phyloP scores from a whole-genome alignment of 2,329 filamentous ascomycete genomes.

The Rhynchosporium secalis region DNA sequence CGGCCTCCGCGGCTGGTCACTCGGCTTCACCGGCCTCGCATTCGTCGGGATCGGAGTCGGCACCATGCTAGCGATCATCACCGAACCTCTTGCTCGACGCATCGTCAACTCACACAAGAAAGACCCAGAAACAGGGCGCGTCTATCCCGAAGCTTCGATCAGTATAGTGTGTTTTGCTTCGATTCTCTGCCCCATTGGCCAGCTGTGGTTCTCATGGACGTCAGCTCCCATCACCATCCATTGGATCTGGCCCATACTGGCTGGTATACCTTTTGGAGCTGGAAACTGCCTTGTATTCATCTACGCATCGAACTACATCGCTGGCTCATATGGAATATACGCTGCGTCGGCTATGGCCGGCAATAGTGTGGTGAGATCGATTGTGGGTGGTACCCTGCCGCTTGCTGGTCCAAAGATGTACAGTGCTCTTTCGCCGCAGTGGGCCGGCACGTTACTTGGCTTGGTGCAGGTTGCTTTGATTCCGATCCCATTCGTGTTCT shows the following conservation, averaged over 20 bases:
- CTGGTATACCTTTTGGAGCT: constrained; percentile 75
- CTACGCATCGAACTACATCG: constrained; percentile 78
- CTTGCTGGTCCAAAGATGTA: constrained; percentile 76
- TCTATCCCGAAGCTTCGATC: constrained; percentile 77
- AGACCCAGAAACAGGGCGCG: constrained; percentile 73
- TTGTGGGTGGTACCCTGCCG: constrained; percentile 76
- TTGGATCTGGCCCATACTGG: constrained; percentile 77
- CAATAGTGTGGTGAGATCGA: constrained; percentile 71
- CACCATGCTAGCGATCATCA: constrained; percentile 59
- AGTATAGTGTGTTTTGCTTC: constrained; percentile 77
- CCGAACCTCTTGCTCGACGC: constrained; percentile 70
- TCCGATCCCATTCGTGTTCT: constrained; percentile 80
- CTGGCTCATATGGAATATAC: constrained; percentile 77
- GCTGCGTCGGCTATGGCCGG: constrained; percentile 78
- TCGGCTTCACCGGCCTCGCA: constrained; percentile 71
- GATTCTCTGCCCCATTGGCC: constrained; percentile 71
- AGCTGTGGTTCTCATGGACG: constrained; percentile 88
- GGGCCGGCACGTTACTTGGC: constrained; percentile 76
- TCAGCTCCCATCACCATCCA: constrained; percentile 74
- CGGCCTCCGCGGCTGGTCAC: constrained; percentile 71
- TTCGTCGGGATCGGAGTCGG: constrained; percentile 73
- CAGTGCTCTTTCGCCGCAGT: constrained; percentile 65
- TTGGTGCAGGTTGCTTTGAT: constrained; percentile 72
- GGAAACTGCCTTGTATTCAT: constrained; percentile 81
- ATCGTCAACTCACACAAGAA: constrained; percentile 75